A percentile compares a stretch with the other conserved stretches of the same genome.
phyloP scores from a whole-genome alignment of 164 flowering plant species.

The Piper longum region DNA sequence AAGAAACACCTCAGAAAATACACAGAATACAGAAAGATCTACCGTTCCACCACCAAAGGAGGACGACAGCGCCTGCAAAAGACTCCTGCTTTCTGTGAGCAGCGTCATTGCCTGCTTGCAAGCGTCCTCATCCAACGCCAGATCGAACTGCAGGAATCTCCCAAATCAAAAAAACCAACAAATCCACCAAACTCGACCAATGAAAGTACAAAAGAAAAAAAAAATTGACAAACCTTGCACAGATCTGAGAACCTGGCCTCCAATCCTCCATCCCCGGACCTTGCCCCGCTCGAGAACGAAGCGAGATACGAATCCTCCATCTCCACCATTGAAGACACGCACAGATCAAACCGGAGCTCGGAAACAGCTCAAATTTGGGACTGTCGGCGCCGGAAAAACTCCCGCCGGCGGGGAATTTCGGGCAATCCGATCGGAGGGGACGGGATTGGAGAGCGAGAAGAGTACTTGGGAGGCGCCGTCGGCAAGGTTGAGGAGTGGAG shows the following conservation, averaged over 20 bases:
- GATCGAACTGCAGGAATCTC: slow-evolving; percentile 28
- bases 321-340: neutral
- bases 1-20: neutral
- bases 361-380: no score
- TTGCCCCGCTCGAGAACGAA: slow-evolving; percentile 4
- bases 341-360: no score
- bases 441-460: no score
- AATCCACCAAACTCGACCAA: neutral
- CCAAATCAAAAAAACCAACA: neutral
- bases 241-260: slow-evolving; percentile 33
- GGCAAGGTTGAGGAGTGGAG: no score
- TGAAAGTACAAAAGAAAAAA: no score
- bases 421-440: no score
- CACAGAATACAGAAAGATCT: neutral
- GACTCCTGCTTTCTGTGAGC: slow-evolving; percentile 48
- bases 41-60: slow-evolving; percentile 59
- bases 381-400: no score
- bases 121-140: slow-evolving; percentile 36
- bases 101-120: slow-evolving; percentile 32
- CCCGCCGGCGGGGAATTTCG: no score
- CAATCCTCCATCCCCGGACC: slow-evolving; percentile 7
- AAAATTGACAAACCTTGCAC: slow-evolving; percentile 39
- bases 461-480: no score
- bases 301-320: slow-evolving; percentile 28
- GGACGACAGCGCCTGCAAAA: slow-evolving; percentile 33